A percentile compares a stretch with the other conserved stretches of the same genome.
Evolutionary conservation across 2,329 filamentous ascomycete genomes (phyloP).

Genomic region (Talaromyces piceae): DNA sequence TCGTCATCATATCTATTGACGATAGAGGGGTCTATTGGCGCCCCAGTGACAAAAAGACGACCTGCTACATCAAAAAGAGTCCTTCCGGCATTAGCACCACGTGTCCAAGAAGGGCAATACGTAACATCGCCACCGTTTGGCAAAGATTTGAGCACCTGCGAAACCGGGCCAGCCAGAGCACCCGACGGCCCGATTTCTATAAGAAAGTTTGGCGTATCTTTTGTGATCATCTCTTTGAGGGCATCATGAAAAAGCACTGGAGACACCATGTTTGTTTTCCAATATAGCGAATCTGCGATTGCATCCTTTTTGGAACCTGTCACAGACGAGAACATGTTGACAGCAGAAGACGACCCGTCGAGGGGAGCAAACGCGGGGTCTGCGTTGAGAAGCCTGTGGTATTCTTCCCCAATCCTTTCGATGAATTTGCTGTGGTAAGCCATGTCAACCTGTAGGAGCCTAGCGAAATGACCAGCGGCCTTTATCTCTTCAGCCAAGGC

Average conservation of each 20-base stretch:
- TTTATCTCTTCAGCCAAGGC: neutral
- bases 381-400: neutral
- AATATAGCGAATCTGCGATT: neutral
- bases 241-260: conserved; percentile 2
- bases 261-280: neutral
- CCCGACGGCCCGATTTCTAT: conserved; percentile 1
- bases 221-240: neutral
- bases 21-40: neutral
- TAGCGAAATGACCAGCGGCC: neutral
- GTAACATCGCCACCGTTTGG: neutral
- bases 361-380: neutral
- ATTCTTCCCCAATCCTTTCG: neutral
- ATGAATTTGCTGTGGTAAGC: neutral
- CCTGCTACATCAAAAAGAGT: neutral
- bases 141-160: neutral
- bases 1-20: neutral
- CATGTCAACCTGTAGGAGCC: neutral
- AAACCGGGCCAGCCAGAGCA: neutral
- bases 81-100: neutral
- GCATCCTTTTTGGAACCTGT: neutral
- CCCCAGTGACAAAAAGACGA: neutral
- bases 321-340: neutral
- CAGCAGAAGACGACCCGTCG: neutral
- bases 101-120: neutral
- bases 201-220: neutral